Base-by-base conservation (phyloP, 108 stramenopile genomes). In the Aurantiochytrium sp. region DNA sequence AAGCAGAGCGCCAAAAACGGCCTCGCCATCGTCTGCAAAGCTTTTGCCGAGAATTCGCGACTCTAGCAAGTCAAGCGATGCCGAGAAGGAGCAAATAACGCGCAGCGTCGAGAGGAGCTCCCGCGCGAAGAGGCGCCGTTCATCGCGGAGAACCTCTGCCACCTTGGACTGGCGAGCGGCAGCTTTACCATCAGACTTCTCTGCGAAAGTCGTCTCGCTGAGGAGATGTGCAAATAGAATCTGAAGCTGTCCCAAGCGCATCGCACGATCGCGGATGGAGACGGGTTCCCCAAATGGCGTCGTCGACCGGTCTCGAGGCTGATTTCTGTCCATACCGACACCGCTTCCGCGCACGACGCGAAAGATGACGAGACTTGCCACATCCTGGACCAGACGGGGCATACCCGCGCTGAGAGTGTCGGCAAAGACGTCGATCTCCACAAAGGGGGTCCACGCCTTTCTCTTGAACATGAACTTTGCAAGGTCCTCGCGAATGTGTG, bases 281-380 rank as follows among this genome's bases (percentile, higher is more conserved):
- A 83, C 28, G 18, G 51, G 0, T 12, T 53, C 51, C 16, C 76
- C 76, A 4, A 53, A 83, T 1, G 76, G 76, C 5, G 12, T 47
- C 1, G 51, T 53, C 10, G 76, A 21, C n/a, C 76, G 76, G 51
- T 83, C 76, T 25, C 76, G 45, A 43, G 76, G 45, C 28, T 83
- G 76, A 35, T 23, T 23, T 14, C 49, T 6, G 23, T 83, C 76
- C 10, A 47, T 6, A 53, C 76, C 76, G 25, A 83, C 76, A 12
- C 76, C 76, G 51, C 49, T 53, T n/a, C 76, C 76, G n/a, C 76
- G 76, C 45, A 83, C 49, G 49, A 83, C 45, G 51, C 76, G 76
- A 83, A 83, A 83, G 19, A 83, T 45, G 5, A 83, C 45, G 3
- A 83, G 43, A 23, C 76, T 83, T 6, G 51, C 12, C n/a, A 83